These are phyloP conservation scores for Echium plantagineum DNA, from an alignment of 257 asterid species.

Conservation along the genomic window DNA sequence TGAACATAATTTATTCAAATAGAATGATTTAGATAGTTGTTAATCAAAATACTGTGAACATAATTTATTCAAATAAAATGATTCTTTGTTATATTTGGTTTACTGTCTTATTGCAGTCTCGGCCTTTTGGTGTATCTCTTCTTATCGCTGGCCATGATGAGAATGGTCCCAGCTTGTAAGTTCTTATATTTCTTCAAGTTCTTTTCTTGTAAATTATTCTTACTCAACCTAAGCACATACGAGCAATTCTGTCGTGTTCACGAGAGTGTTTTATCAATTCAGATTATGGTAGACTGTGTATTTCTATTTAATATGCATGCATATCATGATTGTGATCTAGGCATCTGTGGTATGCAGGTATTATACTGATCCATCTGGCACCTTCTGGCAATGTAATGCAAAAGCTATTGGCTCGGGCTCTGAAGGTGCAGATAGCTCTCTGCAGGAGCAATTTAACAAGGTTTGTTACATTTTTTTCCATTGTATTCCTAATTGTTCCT, in stretches of 20 bases:
- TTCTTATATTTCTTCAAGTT: slow-evolving; percentile 8
- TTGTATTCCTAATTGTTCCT: too few species aligned
- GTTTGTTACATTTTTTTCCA: too few species aligned
- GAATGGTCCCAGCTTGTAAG: slow-evolving; percentile 92
- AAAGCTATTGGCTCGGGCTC: slow-evolving; percentile 95
- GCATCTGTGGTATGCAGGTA: slow-evolving; percentile 34
- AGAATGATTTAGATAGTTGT: too few species aligned
- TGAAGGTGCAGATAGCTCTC: slow-evolving; percentile 97
- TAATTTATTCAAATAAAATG: not conserved
- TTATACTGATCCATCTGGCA: slow-evolving; percentile 85
- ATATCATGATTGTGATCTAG: slow-evolving; percentile 6
- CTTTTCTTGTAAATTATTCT: not conserved
- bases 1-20: too few species aligned
- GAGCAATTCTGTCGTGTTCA: not conserved
- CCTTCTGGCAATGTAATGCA: slow-evolving; percentile 95
- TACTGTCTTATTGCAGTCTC: slow-evolving; percentile 47
- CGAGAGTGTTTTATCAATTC: not conserved
- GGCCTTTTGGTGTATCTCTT: slow-evolving; percentile 92
- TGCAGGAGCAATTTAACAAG: slow-evolving; percentile 68
- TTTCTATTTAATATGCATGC: too few species aligned
- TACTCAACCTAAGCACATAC: not conserved
- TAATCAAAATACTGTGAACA: too few species aligned
- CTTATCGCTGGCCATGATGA: slow-evolving; percentile 94
- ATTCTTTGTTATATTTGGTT: not conserved
- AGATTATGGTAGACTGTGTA: not conserved